Evolutionary conservation across 306 rosid genomes (phyloP).

Genomic region (Parietaria judaica): DNA sequence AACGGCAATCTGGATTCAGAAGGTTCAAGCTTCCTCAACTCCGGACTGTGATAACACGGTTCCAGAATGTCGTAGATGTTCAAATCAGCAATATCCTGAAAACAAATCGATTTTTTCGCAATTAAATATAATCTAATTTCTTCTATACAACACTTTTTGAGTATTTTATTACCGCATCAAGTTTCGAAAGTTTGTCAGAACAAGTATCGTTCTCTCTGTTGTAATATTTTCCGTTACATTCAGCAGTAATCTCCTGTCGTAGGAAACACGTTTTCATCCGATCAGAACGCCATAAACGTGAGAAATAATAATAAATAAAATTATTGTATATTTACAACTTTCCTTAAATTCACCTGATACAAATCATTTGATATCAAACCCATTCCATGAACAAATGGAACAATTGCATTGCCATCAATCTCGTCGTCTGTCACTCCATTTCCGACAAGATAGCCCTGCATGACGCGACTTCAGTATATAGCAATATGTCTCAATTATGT

Average conservation of each 20-base stretch:
- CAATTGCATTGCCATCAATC: conserved; percentile 86
- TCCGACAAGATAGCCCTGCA: conserved; percentile 90
- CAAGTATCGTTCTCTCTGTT: conserved; percentile 30
- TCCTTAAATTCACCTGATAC: conserved; percentile 47
- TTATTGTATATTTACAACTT: background rate
- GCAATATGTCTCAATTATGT: conserved; percentile 9
- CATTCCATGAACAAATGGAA: conserved; percentile 95
- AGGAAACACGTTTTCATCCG: background rate
- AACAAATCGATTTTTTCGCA: conserved; percentile 13
- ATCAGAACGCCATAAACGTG: background rate
- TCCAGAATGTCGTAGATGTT: conserved; percentile 82
- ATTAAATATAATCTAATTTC: conserved; percentile 13
- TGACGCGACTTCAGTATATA: conserved; percentile 19
- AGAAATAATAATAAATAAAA: background rate
- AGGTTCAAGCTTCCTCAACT: conserved; percentile 19
- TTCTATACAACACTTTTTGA: background rate
- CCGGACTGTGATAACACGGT: conserved; percentile 68
- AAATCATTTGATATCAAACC: conserved; percentile 81
- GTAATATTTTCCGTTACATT: conserved; percentile 60
- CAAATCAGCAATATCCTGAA: conserved; percentile 47
- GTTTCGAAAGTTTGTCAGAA: conserved; percentile 34
- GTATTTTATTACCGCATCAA: conserved; percentile 51
- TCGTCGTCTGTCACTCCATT: conserved; percentile 78
- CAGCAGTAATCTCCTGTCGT: conserved; percentile 40
- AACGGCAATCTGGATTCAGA: conserved; percentile 40